Evolutionary conservation across 352 stramenopile species (phyloP), one percentile per base, ranked within the genome.

Genomic region (Aphanomyces invadans): DNA sequence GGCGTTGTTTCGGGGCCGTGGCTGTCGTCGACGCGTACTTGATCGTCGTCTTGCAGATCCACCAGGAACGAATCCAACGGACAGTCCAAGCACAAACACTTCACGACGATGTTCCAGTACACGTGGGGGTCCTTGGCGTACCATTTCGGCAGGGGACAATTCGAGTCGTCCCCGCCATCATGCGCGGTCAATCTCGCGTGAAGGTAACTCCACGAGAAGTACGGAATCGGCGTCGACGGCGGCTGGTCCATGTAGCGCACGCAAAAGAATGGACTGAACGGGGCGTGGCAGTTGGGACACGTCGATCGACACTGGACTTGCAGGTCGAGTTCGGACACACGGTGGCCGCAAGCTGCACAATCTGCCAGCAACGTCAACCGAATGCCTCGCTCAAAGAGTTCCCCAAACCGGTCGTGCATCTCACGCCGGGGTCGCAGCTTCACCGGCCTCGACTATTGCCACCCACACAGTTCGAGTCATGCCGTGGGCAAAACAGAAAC

Each of bases 31-130:
- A 26, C 17, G 11, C 5, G 2, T 62, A 25, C 12, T 45, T 29
- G n/a, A n/a, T n/a, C 25, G 21, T n/a, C 17, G 26, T 29, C 29
- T 9, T 32, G 5, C 15, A 36, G 4, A 26, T 57, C 42, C 36
- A 57, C 29, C 12, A 66, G 31, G 31, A 66, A 29, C 61, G 15
- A 82, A 62, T 81, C 68, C 7, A 85, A 36, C 21, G 75, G 73
- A 23, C 73, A 76, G 17, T 71, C 70, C 2, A 85, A 65, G 52
- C 72, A 70, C 29, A 85, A 68, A 28, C 81, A 38, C 69, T 85
- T 83, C 29, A 85, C 71, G 17, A 83, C 74, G 17, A 85, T 74
- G 57, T 85, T 85, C 77, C 77, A 85, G 67, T 85, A 85, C 33
- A 83, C 79, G 5, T 73, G 72, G 0, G 75, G 69, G 42, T 81